These are phyloP conservation scores for Phytophthora macrochlamydospora DNA, from an alignment of 352 stramenopile genomes.

Conservation along the genomic window DNA sequence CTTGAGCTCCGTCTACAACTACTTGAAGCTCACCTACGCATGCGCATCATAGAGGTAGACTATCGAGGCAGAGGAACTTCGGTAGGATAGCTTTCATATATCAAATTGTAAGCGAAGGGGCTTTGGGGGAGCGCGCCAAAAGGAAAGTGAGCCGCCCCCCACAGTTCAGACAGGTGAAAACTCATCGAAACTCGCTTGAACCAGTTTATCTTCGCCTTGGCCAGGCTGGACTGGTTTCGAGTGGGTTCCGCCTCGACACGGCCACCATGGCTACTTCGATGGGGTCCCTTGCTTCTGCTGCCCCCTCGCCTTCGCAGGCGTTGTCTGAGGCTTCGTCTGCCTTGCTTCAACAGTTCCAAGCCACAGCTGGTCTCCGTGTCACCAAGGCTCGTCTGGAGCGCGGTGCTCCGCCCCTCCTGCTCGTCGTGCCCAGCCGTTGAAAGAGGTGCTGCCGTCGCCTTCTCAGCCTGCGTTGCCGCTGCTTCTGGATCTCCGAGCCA, in stretches of 20 bases:
- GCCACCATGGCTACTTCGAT: no score
- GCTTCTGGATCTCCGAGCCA: no score
- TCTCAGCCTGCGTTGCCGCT: no score
- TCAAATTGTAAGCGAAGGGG: no score
- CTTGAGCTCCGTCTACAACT: no score
- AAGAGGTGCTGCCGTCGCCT: no score
- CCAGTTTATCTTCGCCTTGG: neutral
- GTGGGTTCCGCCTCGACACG: neutral
- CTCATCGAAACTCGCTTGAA: neutral
- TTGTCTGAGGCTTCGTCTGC: neutral
- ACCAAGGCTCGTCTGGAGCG: neutral
- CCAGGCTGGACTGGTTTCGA: neutral
- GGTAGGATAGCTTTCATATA: no score
- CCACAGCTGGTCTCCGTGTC: neutral
- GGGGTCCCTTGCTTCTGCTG: neutral
- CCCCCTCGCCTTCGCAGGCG: neutral
- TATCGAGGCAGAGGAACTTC: no score
- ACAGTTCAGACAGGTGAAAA: neutral
- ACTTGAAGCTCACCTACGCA: no score
- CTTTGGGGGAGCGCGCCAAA: neutral
- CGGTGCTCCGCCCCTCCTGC: neutral
- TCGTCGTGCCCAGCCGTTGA: no score
- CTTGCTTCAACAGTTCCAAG: neutral
- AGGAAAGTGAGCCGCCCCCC: neutral
- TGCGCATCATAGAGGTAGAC: no score